phyloP scores from a whole-genome alignment of 208 protist genomes.

The Phytomonas francai region DNA sequence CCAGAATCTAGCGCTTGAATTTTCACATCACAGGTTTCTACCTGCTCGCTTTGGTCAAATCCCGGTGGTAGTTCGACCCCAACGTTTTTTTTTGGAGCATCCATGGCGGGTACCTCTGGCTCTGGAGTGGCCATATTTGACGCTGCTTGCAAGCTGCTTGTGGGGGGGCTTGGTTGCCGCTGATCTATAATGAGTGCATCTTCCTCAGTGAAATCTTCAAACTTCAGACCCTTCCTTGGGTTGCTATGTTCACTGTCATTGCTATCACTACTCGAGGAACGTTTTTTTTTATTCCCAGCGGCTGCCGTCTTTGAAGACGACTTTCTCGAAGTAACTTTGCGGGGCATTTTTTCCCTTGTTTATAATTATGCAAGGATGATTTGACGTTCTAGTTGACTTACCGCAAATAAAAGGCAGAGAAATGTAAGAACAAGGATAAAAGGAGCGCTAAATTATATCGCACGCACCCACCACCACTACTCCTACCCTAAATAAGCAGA shows the following conservation, averaged over 20 bases:
- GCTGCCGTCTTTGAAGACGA: not conserved
- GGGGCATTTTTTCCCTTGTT: conserved; percentile 14
- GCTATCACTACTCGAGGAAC: conserved; percentile 18
- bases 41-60: not conserved
- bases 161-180: not conserved
- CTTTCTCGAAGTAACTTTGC: conserved; percentile 18
- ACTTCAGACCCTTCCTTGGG: conserved; percentile 12
- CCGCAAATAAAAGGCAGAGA: not conserved
- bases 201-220: conserved; percentile 12
- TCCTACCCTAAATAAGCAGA: conserved; percentile 1
- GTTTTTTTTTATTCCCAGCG: not conserved
- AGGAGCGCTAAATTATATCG: not conserved
- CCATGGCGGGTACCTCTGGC: not conserved
- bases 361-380: not conserved
- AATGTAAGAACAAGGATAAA: not conserved
- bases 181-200: conserved; percentile 2
- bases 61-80: not conserved
- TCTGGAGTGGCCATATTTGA: conserved; percentile 8
- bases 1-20: not conserved
- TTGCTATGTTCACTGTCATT: conserved; percentile 14
- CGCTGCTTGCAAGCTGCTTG: conserved; percentile 1
- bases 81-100: not conserved
- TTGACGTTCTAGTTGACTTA: not conserved
- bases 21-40: not conserved
- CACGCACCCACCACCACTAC: not conserved